These are phyloP conservation scores for Plectosphaerella sp. DNA, from an alignment of 2,329 filamentous ascomycete species.

Conservation along the genomic window DNA sequence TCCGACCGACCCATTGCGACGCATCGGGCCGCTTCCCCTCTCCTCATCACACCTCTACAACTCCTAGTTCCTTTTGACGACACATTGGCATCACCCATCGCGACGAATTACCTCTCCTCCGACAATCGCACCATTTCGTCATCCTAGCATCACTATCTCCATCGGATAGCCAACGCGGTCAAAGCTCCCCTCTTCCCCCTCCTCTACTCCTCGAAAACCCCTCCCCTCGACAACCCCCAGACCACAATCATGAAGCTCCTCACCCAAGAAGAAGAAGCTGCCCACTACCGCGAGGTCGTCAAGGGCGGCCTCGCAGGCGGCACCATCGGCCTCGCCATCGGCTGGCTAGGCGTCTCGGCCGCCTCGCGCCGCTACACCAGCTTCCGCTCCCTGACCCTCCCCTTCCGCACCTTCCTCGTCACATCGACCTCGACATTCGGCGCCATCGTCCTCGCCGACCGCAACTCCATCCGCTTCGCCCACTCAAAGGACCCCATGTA, in stretches of 20 bases:
- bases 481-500: constrained; percentile 61
- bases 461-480: constrained; percentile 62
- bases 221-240: background rate
- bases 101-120: background rate
- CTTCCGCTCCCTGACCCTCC: constrained; percentile 78
- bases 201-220: background rate
- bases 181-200: background rate
- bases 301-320: constrained; percentile 76
- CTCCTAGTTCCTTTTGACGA: no score
- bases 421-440: constrained; percentile 78
- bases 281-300: constrained; percentile 78
- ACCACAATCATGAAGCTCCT: constrained; percentile 78
- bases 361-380: constrained; percentile 69
- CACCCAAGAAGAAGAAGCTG: constrained; percentile 86
- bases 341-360: constrained; percentile 61
- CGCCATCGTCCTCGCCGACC: constrained; percentile 86
- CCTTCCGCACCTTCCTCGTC: constrained; percentile 87
- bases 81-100: no score
- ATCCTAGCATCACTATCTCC: background rate
- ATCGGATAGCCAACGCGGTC: background rate
- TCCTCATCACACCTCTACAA: background rate
- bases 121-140: background rate
- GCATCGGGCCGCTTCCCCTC: background rate
- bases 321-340: constrained; percentile 60
- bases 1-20: no score